These are phyloP conservation scores for Tolypocladium capitatum DNA, from an alignment of 2,329 filamentous ascomycete species.

Conservation along the genomic window DNA sequence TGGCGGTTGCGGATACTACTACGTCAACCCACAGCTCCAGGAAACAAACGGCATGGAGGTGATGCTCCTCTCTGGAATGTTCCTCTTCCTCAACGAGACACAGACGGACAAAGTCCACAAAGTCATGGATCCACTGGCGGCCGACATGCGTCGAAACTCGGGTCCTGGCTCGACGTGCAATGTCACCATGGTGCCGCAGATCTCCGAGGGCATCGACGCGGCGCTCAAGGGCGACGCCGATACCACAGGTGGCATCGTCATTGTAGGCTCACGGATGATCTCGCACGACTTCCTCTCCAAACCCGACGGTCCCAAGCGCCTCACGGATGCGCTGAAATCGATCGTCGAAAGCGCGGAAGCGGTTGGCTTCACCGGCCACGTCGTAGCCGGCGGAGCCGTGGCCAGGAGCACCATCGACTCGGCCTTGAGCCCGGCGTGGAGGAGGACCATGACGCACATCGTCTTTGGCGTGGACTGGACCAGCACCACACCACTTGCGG, in stretches of 20 bases:
- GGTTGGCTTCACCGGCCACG: constrained; percentile 7
- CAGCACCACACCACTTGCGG: constrained; percentile 2
- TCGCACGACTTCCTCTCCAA: constrained; percentile 15
- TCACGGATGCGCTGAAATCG: constrained; percentile 11
- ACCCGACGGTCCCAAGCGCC: constrained; percentile 8
- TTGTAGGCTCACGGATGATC: constrained; percentile 9
- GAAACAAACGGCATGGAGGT: constrained; percentile 2
- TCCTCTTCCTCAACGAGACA: constrained; percentile 4
- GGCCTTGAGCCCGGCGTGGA: constrained; percentile 27
- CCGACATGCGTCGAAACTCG: not conserved
- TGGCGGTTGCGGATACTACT: constrained; percentile 24
- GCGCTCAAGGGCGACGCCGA: constrained; percentile 10
- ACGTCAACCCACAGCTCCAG: constrained; percentile 9
- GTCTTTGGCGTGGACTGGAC: constrained; percentile 13
- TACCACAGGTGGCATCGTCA: constrained; percentile 8
- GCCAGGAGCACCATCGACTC: constrained; percentile 16
- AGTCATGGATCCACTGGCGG: constrained; percentile 1
- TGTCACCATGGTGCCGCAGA: not conserved
- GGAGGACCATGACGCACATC: constrained; percentile 23
- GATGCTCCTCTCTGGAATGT: not conserved
- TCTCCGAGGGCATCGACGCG: not conserved
- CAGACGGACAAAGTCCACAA: constrained; percentile 2
- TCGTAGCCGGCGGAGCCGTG: constrained; percentile 4
- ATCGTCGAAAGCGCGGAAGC: constrained; percentile 3
- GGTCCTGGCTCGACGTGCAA: not conserved